These are phyloP conservation scores for Chaetomium olivaceum DNA, from an alignment of 2,329 filamentous ascomycete genomes.

Conservation along the genomic window DNA sequence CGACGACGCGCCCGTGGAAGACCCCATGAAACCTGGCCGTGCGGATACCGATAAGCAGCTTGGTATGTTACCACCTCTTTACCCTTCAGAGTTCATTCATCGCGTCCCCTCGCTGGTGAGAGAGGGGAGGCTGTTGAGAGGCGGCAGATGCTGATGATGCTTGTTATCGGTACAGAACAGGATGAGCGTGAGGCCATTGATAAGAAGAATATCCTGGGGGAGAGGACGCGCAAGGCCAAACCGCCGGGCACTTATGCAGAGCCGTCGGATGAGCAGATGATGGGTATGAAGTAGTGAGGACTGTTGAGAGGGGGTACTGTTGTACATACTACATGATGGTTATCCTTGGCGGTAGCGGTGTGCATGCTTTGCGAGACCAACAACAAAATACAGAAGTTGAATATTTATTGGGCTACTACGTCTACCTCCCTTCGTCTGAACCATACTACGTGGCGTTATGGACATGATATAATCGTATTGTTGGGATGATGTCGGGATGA, in stretches of 20 bases:
- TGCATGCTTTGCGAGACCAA: not conserved
- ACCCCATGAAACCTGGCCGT: slow-evolving; percentile 13
- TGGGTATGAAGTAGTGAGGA: slow-evolving; percentile 21
- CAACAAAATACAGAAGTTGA: not conserved
- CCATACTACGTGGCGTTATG: too few relatives aligned
- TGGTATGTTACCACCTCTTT: slow-evolving; percentile 10
- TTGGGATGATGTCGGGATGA: not conserved
- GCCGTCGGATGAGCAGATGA: slow-evolving; percentile 27
- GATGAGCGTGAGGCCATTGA: slow-evolving; percentile 30
- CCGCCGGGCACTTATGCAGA: slow-evolving; percentile 23
- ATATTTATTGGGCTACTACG: not conserved
- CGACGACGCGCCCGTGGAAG: slow-evolving; percentile 23
- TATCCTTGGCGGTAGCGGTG: not conserved
- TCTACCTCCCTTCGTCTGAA: not conserved
- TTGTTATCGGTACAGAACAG: slow-evolving; percentile 14
- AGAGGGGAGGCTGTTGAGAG: not conserved
- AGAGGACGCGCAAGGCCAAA: slow-evolving; percentile 20
- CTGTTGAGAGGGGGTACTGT: not conserved
- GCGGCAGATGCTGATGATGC: not conserved
- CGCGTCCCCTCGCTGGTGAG: too few relatives aligned
- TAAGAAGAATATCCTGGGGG: slow-evolving; percentile 24
- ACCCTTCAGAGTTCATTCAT: too few relatives aligned
- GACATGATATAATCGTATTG: too few relatives aligned
- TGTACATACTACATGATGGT: not conserved
- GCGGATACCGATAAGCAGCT: slow-evolving; percentile 27